A percentile compares a stretch with the other conserved stretches of the same genome.
Evolutionary conservation across 805 yeast genomes (phyloP).

Genomic region (Jamesozyma rosinii): DNA sequence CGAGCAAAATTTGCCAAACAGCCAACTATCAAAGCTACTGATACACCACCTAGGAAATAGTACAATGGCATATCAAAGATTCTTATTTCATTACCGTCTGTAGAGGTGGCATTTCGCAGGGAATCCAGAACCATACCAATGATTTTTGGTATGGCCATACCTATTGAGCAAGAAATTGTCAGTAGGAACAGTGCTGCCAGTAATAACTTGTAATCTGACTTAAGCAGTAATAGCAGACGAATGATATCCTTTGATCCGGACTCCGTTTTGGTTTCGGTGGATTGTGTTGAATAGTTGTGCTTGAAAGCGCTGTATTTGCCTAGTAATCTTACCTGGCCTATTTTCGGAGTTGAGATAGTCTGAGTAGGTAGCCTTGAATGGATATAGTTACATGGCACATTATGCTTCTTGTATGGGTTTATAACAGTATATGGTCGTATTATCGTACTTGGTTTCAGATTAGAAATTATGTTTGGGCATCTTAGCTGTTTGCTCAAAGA

Average conservation of each 20-base stretch:
- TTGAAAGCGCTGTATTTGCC: not conserved
- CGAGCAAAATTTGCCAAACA: constrained; percentile 68
- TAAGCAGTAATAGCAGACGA: constrained; percentile 36
- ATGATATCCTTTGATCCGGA: constrained; percentile 9
- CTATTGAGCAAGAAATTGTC: constrained; percentile 39
- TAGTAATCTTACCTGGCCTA: not conserved
- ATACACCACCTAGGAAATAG: constrained; percentile 54
- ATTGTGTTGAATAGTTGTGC: not conserved
- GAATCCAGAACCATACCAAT: constrained; percentile 50
- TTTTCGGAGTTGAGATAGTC: no score
- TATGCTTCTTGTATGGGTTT: not conserved
- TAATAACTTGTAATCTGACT: constrained; percentile 38
- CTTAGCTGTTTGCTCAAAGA: not conserved
- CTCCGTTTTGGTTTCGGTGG: not conserved
- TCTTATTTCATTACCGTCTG: constrained; percentile 2
- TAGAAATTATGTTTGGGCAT: not conserved
- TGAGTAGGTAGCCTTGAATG: no score
- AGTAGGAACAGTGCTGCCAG: constrained; percentile 37
- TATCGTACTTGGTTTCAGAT: not conserved
- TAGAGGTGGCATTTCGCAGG: constrained; percentile 15
- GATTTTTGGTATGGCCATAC: constrained; percentile 46
- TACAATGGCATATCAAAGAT: constrained; percentile 19
- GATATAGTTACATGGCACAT: no score
- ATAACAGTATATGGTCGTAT: not conserved
- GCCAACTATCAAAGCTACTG: constrained; percentile 53